Conservation (phyloP, 179 eudicot genomes). For the Pouteria campechiana region DNA sequence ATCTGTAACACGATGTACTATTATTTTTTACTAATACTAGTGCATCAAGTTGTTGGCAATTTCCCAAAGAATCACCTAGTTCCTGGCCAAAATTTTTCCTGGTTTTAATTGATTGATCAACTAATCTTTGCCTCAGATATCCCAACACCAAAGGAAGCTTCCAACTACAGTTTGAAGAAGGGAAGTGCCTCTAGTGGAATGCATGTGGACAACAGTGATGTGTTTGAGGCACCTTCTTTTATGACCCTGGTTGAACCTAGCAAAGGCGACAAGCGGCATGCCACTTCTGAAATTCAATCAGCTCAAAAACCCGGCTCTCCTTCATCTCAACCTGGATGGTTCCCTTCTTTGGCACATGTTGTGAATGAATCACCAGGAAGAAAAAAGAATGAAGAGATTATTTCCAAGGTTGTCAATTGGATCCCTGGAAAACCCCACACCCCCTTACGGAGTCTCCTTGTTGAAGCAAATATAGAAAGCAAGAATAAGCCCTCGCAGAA, state of each 20-base stretch:
- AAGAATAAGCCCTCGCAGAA: too few species aligned
- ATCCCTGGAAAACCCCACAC: constrained; percentile 30
- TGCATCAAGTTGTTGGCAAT: too few species aligned
- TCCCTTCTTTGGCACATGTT: constrained; percentile 27
- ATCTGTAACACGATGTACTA: too few species aligned
- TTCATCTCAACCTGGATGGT: constrained; percentile 24
- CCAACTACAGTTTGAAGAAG: constrained; percentile 10
- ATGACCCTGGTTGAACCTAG: constrained; percentile 28
- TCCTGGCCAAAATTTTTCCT: too few species aligned
- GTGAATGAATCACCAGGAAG: constrained; percentile 35
- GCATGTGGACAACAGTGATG: constrained; percentile 18
- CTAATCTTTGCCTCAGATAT: too few species aligned
- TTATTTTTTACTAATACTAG: too few species aligned
- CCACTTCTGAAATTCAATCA: constrained; percentile 19
- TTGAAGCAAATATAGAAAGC: constrained; percentile 33
- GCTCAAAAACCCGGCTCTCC: constrained; percentile 17
- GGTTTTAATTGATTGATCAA: too few species aligned
- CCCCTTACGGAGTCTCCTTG: constrained; percentile 47
- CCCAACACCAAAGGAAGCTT: constrained; percentile 11
- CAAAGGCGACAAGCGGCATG: constrained; percentile 8
- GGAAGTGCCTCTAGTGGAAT: constrained; percentile 13
- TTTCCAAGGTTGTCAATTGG: constrained; percentile 55
- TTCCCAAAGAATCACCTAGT: too few species aligned
- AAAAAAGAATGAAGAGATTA: constrained; percentile 47
- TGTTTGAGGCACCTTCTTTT: constrained; percentile 24